Base-by-base conservation (phyloP, 257 asterid genomes). In the Anisodus tanguticus region DNA sequence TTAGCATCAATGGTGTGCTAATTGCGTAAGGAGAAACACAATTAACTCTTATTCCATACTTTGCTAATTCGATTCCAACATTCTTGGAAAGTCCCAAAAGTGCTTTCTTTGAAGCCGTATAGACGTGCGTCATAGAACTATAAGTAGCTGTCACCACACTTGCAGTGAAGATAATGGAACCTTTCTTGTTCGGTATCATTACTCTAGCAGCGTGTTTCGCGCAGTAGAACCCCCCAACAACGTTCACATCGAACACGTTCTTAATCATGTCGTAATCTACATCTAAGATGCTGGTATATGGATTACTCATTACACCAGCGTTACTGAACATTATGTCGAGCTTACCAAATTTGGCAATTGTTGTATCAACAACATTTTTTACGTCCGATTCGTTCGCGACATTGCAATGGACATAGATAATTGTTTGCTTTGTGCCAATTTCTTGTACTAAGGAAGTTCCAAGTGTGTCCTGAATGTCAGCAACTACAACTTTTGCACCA, bases 291-390 rank as follows among this genome's bases (percentile, higher is more conserved):
- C 62, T 64, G 35, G 84, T 4, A 7, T 4, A 26, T 62, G 62
- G 76, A 7, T 51, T 64, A 1, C 84, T 64, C 0, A 13, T 0
- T 4, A 22, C 55, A 47, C 84, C 77, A 49, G 78, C 84, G 9
- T 81, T 81, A 69, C 84, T 81, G 59, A 81, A 81, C 78, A 81
- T 81, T 37, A 81, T 81, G 35, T 63, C 84, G 0, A 81, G 84
- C 84, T 81, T 63, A 45, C 64, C 78, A 13, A n/a, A 63, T 11
- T 63, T 81, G 0, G 22, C 63, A 39, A 63, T 63, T 39, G 84
- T 45, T 17, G 31, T 4, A 35, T 63, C 22, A 1, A 81, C 77
- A 9, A 54, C 77, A n/a, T 81, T 81, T 81, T 81, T 13, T 3
- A 81, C 78, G 16, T 81, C 49, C 4, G 78, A n/a, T 59, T 81